Evolutionary conservation across 2,329 filamentous ascomycete species (phyloP).

Genomic region (Nigrospora osmanthi): DNA sequence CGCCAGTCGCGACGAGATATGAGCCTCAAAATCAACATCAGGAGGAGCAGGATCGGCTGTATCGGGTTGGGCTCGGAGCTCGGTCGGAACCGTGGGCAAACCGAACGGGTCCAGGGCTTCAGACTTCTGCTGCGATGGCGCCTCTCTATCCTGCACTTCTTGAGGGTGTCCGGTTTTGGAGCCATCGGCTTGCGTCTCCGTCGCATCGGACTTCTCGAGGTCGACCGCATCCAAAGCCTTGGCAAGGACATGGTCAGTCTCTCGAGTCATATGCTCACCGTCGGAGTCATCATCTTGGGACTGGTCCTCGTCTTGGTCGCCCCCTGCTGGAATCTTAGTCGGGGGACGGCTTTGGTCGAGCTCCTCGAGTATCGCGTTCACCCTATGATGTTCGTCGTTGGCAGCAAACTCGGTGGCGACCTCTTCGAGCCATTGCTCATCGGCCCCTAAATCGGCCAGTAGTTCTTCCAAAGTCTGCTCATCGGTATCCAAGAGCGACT

Average conservation of each 20-base stretch:
- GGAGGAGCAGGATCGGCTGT: conserved; percentile 8
- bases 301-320: background rate
- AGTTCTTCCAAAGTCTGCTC: conserved; percentile 46
- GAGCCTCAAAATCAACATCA: conserved; percentile 30
- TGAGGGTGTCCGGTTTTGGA: background rate
- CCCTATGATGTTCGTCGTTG: conserved; percentile 21
- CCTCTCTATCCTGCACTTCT: background rate
- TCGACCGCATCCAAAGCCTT: conserved; percentile 38
- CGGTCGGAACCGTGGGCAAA: conserved; percentile 39
- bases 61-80: conserved; percentile 27
- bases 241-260: conserved; percentile 36
- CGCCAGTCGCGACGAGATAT: conserved; percentile 44
- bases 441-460: conserved; percentile 31
- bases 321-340: too few species aligned
- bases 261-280: conserved; percentile 37
- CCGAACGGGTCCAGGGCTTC: conserved; percentile 18
- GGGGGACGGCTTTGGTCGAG: conserved; percentile 13
- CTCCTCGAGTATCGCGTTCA: conserved; percentile 22
- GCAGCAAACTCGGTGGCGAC: conserved; percentile 13
- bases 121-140: background rate
- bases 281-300: conserved; percentile 32
- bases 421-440: conserved; percentile 24
- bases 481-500: conserved; percentile 35
- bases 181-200: background rate
- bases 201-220: conserved; percentile 17